Evolutionary conservation across 169 alveolate species (phyloP).

Genomic region (Babesia microti): DNA sequence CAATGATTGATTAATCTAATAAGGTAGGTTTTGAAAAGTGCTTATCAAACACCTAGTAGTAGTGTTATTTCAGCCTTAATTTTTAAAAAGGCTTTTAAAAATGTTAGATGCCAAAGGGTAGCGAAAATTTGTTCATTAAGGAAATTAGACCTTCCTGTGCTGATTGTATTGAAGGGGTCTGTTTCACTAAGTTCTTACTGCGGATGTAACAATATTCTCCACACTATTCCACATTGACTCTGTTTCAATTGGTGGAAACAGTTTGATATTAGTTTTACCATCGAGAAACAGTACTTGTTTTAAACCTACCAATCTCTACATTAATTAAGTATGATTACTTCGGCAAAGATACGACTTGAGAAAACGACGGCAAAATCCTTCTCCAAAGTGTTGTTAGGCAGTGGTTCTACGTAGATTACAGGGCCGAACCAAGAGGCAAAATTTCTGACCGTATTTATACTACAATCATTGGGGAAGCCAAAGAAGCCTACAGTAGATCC

Average conservation of each 20-base stretch:
- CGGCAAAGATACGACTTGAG: conserved; percentile 44
- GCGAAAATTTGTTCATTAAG: too few species aligned
- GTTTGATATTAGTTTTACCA: conserved; percentile 3
- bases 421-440: conserved; percentile 64
- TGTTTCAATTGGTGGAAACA: conserved; percentile 6
- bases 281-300: conserved; percentile 8
- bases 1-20: too few species aligned
- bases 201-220: conserved; percentile 29
- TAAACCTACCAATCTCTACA: conserved; percentile 15
- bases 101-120: too few species aligned
- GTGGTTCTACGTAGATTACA: conserved; percentile 49
- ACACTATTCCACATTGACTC: conserved; percentile 44
- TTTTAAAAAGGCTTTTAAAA: too few species aligned
- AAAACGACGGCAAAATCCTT: conserved; percentile 49
- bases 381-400: conserved; percentile 21
- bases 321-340: conserved; percentile 21
- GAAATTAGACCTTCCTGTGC: conserved; percentile 33
- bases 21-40: too few species aligned
- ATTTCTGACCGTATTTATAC: conserved; percentile 45
- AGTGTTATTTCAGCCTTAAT: too few species aligned
- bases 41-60: too few species aligned
- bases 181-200: conserved; percentile 19
- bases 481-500: conserved; percentile 53
- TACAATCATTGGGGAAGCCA: conserved; percentile 44
- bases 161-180: conserved; percentile 25